Evolutionary conservation across 2,329 filamentous ascomycete genomes (phyloP).

Genomic region (Didymella lethalis): DNA sequence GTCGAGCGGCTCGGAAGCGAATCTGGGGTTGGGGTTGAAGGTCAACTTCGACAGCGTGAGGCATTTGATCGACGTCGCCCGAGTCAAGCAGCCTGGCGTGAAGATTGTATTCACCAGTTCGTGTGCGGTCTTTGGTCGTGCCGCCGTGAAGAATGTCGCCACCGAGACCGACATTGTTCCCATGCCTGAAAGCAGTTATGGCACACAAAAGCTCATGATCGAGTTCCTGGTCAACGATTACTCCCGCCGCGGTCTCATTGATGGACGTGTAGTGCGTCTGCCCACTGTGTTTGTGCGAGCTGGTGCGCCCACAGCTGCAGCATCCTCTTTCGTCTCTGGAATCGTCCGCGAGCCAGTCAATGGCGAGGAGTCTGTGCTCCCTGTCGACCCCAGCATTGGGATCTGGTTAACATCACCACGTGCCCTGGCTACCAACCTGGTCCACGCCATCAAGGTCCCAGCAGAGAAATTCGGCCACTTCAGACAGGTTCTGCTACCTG

Average conservation of each 20-base stretch:
- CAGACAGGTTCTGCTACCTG: conserved; percentile 63
- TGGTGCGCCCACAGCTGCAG: conserved; percentile 66
- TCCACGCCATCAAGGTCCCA: conserved; percentile 60
- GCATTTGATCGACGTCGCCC: conserved; percentile 62
- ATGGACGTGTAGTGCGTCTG: conserved; percentile 66
- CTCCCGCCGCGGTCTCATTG: conserved; percentile 65
- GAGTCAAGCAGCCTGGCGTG: conserved; percentile 59
- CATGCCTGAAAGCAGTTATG: conserved; percentile 69
- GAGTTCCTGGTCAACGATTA: conserved; percentile 71
- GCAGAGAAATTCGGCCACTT: conserved; percentile 61
- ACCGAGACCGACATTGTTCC: conserved; percentile 58
- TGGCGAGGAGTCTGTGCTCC: conserved; percentile 61
- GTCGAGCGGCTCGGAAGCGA: conserved; percentile 69
- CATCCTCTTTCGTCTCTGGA: conserved; percentile 69
- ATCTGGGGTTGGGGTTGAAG: conserved; percentile 65
- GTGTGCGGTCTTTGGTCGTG: conserved; percentile 69
- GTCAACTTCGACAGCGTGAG: conserved; percentile 70
- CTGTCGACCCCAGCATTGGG: conserved; percentile 60
- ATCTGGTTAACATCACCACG: conserved; percentile 66
- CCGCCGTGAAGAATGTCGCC: conserved; percentile 56
- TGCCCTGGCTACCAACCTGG: conserved; percentile 63
- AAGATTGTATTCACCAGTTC: conserved; percentile 69
- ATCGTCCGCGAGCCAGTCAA: conserved; percentile 70
- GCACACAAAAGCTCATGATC: conserved; percentile 68
- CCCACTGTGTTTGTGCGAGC: conserved; percentile 69